Evolutionary conservation across 1,284 basidiomycete genomes (phyloP).

Genomic region (Ustilago crameri): DNA sequence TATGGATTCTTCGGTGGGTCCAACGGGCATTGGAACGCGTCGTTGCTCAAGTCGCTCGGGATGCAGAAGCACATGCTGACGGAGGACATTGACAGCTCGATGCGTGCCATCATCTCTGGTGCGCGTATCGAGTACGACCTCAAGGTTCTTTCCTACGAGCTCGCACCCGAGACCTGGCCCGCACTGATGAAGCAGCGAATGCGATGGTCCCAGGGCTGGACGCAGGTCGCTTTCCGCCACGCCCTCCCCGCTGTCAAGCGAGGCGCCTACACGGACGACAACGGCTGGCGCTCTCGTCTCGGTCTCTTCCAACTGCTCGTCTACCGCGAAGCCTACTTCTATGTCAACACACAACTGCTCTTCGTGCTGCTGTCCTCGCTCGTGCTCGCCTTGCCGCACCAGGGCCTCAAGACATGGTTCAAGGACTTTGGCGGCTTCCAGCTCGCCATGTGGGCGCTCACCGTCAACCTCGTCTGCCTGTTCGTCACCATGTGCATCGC

Average conservation of each 20-base stretch:
- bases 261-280: conserved; percentile 55
- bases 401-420: conserved; percentile 46
- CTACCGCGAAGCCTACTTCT: conserved; percentile 58
- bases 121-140: conserved; percentile 61
- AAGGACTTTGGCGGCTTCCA: conserved; percentile 50
- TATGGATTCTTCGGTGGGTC: conserved; percentile 63
- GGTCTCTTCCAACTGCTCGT: conserved; percentile 58
- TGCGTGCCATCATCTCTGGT: conserved; percentile 62
- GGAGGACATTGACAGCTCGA: conserved; percentile 62
- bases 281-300: conserved; percentile 44
- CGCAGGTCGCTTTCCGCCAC: conserved; percentile 60
- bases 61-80: conserved; percentile 63
- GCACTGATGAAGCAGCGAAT: conserved; percentile 59
- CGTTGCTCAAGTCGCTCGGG: conserved; percentile 51
- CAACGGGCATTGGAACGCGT: conserved; percentile 64
- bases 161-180: conserved; percentile 52
- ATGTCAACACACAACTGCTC: conserved; percentile 45
- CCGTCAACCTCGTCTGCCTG: conserved; percentile 52
- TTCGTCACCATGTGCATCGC: conserved; percentile 55
- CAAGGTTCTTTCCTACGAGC: conserved; percentile 58
- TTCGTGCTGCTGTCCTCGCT: conserved; percentile 47
- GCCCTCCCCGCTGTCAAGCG: conserved; percentile 43
- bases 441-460: conserved; percentile 48
- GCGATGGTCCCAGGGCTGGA: conserved; percentile 65
- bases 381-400: conserved; percentile 28